Evolutionary conservation across 495 filamentous ascomycete species (phyloP).

Genomic region (Aspergillus homomorphus): DNA sequence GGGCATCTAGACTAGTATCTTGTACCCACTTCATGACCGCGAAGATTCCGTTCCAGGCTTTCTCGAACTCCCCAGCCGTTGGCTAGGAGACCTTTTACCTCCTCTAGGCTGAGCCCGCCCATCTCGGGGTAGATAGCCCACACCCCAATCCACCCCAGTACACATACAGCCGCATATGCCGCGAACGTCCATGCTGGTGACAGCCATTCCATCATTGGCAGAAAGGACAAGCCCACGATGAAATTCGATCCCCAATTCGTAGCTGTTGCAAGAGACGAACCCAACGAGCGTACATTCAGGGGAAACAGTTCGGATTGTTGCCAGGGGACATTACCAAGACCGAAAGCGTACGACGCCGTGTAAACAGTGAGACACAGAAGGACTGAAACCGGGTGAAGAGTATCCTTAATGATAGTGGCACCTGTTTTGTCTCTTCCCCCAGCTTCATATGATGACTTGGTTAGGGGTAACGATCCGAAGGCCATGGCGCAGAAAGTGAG

Average conservation of each 20-base stretch:
- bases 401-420: slow-evolving; percentile 7
- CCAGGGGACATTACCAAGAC: slow-evolving; percentile 92
- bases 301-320: slow-evolving; percentile 90
- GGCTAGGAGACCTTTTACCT: slow-evolving; percentile 69
- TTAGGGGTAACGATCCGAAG: slow-evolving; percentile 56
- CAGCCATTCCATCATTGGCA: slow-evolving; percentile 78
- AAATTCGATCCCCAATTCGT: slow-evolving; percentile 91
- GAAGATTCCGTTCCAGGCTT: slow-evolving; percentile 19
- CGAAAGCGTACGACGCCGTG: slow-evolving; percentile 78
- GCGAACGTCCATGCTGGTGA: slow-evolving; percentile 76
- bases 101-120: slow-evolving; percentile 75
- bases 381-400: slow-evolving; percentile 48
- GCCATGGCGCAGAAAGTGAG: slow-evolving; percentile 63
- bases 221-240: slow-evolving; percentile 79
- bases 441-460: slow-evolving; percentile 22
- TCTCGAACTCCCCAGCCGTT: slow-evolving; percentile 69
- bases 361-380: slow-evolving; percentile 74
- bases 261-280: slow-evolving; percentile 77
- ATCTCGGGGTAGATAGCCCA: slow-evolving; percentile 83
- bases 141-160: slow-evolving; percentile 60
- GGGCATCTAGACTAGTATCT: not conserved
- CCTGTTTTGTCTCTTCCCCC: not conserved
- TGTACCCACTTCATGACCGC: not conserved
- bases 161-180: slow-evolving; percentile 69
- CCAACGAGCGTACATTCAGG: slow-evolving; percentile 74